A percentile compares a stretch with the other conserved stretches of the same genome.
phyloP scores from a whole-genome alignment of 2,329 filamentous ascomycete species.

The Paecilomyces formosus region DNA sequence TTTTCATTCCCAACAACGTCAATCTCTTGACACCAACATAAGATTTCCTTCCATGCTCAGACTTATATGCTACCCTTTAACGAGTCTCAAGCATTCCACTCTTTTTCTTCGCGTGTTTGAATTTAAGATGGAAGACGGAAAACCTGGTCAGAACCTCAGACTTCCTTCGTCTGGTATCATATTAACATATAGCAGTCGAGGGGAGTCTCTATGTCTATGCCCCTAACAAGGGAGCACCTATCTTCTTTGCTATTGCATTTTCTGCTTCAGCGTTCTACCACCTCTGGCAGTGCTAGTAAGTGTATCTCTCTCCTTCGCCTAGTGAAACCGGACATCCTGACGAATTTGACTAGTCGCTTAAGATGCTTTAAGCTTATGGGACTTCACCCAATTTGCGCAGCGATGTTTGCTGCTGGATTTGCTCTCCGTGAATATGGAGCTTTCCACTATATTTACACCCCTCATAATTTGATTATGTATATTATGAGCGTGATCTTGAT shows the following conservation, averaged over 20 bases:
- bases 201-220: conserved; percentile 34
- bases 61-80: too few species aligned
- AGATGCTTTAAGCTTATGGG: conserved; percentile 51
- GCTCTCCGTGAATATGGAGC: conserved; percentile 47
- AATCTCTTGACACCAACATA: neutral
- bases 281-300: conserved; percentile 51
- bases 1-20: neutral
- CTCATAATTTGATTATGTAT: conserved; percentile 34
- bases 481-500: conserved; percentile 37
- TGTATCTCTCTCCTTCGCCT: conserved; percentile 6
- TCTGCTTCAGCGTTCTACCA: conserved; percentile 35
- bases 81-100: neutral
- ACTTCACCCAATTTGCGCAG: conserved; percentile 47
- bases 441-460: conserved; percentile 38
- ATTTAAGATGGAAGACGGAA: neutral
- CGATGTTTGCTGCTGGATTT: conserved; percentile 52
- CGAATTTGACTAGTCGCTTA: conserved; percentile 39
- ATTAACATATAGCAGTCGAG: conserved; percentile 17
- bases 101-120: neutral
- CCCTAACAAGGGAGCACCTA: conserved; percentile 34
- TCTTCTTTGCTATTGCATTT: conserved; percentile 35
- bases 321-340: neutral
- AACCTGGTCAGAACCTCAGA: neutral
- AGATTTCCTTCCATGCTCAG: too few species aligned
- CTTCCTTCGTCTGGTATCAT: neutral